These are phyloP conservation scores for Wickerhamomyces canadensis DNA, from an alignment of 805 yeast species.

Conservation along the genomic window DNA sequence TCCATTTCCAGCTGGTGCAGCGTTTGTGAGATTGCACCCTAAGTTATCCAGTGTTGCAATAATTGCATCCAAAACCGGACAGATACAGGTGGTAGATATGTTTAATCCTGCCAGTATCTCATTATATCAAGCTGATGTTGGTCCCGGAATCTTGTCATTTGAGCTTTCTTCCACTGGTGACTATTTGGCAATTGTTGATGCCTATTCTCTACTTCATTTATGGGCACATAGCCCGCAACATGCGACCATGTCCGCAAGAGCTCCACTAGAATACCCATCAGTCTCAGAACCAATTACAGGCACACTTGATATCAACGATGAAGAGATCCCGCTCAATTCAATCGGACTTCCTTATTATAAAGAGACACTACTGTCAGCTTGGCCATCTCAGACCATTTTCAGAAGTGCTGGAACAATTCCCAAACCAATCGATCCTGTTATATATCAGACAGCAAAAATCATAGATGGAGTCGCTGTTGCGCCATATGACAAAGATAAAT, in stretches of 20 bases:
- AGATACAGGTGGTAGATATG: conserved; percentile 79
- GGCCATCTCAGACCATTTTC: conserved; percentile 63
- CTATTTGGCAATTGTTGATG: conserved; percentile 64
- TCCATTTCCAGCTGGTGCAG: conserved; percentile 87
- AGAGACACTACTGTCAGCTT: conserved; percentile 70
- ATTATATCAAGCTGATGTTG: conserved; percentile 61
- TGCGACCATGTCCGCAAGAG: conserved; percentile 35
- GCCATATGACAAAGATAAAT: conserved; percentile 52
- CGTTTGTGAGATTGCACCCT: conserved; percentile 81
- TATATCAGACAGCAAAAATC: conserved; percentile 32
- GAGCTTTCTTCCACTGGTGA: conserved; percentile 59
- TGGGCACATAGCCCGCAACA: conserved; percentile 55
- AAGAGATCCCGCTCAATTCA: conserved; percentile 52
- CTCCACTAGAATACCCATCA: conserved; percentile 54
- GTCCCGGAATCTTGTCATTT: conserved; percentile 27
- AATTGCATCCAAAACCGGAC: conserved; percentile 72
- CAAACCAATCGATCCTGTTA: conserved; percentile 39
- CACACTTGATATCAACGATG: conserved; percentile 35
- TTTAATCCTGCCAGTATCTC: conserved; percentile 66
- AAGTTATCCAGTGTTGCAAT: conserved; percentile 72
- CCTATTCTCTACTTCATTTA: conserved; percentile 35
- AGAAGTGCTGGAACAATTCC: conserved; percentile 60
- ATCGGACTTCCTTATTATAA: conserved; percentile 87
- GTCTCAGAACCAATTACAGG: conserved; percentile 30
- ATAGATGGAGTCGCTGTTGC: conserved; percentile 35